Evolutionary conservation across 495 filamentous ascomycete species (phyloP).

Genomic region (Penicillium samsonianum): DNA sequence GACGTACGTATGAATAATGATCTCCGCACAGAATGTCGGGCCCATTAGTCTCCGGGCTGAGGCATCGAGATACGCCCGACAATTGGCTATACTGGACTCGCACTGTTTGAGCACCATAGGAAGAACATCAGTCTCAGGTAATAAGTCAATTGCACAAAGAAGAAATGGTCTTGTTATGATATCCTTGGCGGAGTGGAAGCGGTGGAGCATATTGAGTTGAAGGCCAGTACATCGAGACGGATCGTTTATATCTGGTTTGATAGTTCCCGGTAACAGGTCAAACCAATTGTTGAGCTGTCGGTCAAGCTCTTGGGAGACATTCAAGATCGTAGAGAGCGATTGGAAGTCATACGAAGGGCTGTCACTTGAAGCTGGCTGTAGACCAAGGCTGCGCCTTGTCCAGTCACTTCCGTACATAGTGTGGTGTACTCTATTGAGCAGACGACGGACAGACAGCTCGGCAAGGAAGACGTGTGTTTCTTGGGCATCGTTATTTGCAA

Average conservation of each 20-base stretch:
- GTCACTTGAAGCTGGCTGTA: conserved; percentile 8
- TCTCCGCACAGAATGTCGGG: conserved; percentile 1
- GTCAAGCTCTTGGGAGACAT: conserved; percentile 12
- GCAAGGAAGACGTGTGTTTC: conserved; percentile 12
- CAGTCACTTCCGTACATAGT: conserved; percentile 11
- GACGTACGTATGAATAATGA: conserved; percentile 11
- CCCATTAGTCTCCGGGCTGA: conserved; percentile 2
- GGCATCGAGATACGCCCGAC: conserved; percentile 3
- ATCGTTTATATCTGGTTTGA: conserved; percentile 10
- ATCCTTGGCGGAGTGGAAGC: conserved; percentile 11
- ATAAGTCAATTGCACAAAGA: conserved; percentile 7
- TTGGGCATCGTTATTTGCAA: neutral
- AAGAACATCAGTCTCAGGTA: conserved; percentile 3
- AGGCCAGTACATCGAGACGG: neutral
- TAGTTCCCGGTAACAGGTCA: conserved; percentile 3
- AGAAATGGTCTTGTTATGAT: conserved; percentile 14
- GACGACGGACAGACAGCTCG: conserved; percentile 8
- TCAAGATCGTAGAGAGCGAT: conserved; percentile 5
- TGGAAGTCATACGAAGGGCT: conserved; percentile 8
- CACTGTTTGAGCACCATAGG: conserved; percentile 10
- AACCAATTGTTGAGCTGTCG: conserved; percentile 9
- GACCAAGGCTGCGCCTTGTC: conserved; percentile 9
- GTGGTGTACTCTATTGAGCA: conserved; percentile 12
- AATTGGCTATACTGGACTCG: conserved; percentile 6
- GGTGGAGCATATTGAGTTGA: conserved; percentile 9